These are phyloP conservation scores for Lachancea lanzarotensis DNA, from an alignment of 805 yeast species.

Conservation along the genomic window DNA sequence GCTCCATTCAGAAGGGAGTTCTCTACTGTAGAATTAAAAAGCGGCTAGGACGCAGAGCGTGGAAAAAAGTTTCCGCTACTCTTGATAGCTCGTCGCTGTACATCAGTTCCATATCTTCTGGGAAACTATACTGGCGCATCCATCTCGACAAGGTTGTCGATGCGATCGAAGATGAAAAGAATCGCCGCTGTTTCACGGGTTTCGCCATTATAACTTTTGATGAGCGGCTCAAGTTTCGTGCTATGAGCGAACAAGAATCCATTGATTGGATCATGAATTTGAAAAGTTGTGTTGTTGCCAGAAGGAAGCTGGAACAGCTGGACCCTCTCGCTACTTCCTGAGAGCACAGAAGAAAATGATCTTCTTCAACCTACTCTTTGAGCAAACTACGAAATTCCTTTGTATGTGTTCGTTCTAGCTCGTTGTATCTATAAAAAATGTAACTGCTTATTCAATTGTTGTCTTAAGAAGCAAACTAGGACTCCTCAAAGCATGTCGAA, in stretches of 20 bases:
- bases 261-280: conserved; percentile 23
- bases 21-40: conserved; percentile 14
- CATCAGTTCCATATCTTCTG: conserved; percentile 15
- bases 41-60: conserved; percentile 16
- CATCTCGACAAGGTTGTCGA: conserved; percentile 16
- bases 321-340: background rate
- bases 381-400: background rate
- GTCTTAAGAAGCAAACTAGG: background rate
- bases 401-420: background rate
- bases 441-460: background rate
- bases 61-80: conserved; percentile 16
- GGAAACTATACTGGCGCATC: conserved; percentile 11
- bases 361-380: background rate
- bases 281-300: conserved; percentile 17
- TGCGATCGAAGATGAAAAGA: conserved; percentile 16
- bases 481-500: background rate
- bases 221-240: conserved; percentile 17
- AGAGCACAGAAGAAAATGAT: background rate
- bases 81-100: conserved; percentile 14
- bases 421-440: conserved; percentile 1
- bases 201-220: conserved; percentile 18
- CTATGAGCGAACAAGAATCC: conserved; percentile 17
- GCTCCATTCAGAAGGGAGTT: conserved; percentile 13
- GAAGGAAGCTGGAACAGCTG: conserved; percentile 9
- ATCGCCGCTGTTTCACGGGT: conserved; percentile 9